Base-by-base conservation (phyloP, 78 protist species). In the Dictyostelium capitatum region DNA sequence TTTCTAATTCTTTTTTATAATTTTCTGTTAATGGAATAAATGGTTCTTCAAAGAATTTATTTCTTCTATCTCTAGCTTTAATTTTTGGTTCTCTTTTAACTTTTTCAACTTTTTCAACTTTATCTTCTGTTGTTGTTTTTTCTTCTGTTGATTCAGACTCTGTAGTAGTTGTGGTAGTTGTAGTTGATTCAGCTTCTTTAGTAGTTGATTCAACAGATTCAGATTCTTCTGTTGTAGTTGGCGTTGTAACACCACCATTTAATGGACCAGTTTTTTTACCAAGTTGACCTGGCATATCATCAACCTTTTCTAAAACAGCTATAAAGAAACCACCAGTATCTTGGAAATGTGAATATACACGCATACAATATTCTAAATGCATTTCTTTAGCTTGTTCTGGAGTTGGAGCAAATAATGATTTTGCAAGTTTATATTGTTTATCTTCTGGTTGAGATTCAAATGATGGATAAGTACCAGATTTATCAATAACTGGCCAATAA, bases 321-420 rank as follows among this genome's bases (percentile, higher is more conserved):
- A 99, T 96, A 83, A 99, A 99, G 97, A 99, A 99, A 51, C 99
- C 99, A 69, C 99, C 99, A 20, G 97, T 95, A 90, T 98, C 97
- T 28, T 96, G 90, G 53, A 80, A 54, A 57, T 99, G 99, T n/a
- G 99, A 99, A 30, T 97, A 65, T 11, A 99, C 25, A 10, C 99
- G 89, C 95, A 97, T 62, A 83, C 95, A 77, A 48, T 79, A 37
- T 56, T 95, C 94, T 7, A 98, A 87, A 15, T 89, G 69, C 30
- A 95, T 4, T 23, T 48, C 30, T 11, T 25, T 14, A 19, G 89
- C 90, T 67, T 56, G 83, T 53, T 96, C 97, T 41, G 30, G 89
- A 20, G 96, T 80, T 15, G 98, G 96, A 43, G 97, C 97, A 85
- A 65, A 96, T n/a, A 28, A n/a, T 11, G 95, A 56, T 30, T 54